Evolutionary conservation across 192 early-diverging fungal genomes (phyloP).

Genomic region (Backusella parvicylindrica): DNA sequence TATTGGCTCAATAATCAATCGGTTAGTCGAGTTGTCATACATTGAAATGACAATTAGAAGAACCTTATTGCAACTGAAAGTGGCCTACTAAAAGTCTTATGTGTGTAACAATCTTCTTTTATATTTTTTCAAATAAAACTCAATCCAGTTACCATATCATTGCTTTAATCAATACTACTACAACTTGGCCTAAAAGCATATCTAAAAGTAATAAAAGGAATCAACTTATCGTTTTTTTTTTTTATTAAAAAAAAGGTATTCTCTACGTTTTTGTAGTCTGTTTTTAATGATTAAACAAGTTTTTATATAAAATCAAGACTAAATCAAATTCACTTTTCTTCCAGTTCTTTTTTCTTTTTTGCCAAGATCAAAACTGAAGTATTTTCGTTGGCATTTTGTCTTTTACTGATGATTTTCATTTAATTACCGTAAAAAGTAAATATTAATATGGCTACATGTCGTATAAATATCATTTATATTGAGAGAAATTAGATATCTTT

Average conservation of each 20-base stretch:
- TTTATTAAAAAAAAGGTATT: neutral
- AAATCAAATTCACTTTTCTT: neutral
- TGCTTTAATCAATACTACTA: neutral
- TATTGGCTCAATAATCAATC: neutral
- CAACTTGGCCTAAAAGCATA: neutral
- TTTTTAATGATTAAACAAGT: neutral
- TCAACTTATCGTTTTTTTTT: neutral
- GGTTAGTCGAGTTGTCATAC: neutral
- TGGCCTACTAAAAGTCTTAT: neutral
- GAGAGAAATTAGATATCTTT: neutral
- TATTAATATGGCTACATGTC: neutral
- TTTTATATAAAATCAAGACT: neutral
- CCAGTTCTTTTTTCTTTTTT: neutral
- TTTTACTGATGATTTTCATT: neutral
- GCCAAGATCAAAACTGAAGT: neutral
- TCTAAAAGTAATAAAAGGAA: neutral
- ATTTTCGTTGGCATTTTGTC: neutral
- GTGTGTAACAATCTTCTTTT: neutral
- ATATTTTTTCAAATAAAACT: neutral
- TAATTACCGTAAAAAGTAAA: neutral
- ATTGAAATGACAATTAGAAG: neutral
- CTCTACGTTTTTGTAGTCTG: neutral
- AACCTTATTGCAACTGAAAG: neutral
- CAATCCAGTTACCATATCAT: neutral
- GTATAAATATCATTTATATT: neutral